Conservation (phyloP, 805 yeast genomes). For the Sugiyamaella smithiae region DNA sequence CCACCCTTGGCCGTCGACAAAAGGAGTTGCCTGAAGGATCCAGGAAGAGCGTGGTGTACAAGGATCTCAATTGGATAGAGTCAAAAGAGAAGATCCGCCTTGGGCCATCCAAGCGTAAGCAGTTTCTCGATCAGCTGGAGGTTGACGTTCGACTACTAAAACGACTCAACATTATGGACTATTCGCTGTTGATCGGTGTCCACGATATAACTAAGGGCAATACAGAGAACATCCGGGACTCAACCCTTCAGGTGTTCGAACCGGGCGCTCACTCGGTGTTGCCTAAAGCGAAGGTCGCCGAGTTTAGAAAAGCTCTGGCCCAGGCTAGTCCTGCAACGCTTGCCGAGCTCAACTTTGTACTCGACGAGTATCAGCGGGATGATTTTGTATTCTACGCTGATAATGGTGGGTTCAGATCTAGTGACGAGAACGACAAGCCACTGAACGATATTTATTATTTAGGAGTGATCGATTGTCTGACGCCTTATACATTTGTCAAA, state of each 20-base stretch:
- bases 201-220: conserved; percentile 70
- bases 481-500: conserved; percentile 58
- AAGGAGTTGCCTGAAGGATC: conserved; percentile 17
- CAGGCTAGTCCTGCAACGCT: conserved; percentile 35
- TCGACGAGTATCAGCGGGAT: conserved; percentile 19
- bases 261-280: conserved; percentile 27
- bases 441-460: conserved; percentile 72
- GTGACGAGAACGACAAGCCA: conserved; percentile 61
- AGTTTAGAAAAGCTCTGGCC: conserved; percentile 33
- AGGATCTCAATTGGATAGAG: conserved; percentile 88
- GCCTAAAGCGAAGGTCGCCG: conserved; percentile 30
- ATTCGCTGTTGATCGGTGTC: conserved; percentile 82
- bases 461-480: conserved; percentile 92
- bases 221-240: conserved; percentile 38
- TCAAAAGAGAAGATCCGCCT: conserved; percentile 60
- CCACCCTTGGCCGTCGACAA: conserved; percentile 70
- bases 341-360: conserved; percentile 30
- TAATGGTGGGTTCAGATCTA: conserved; percentile 81
- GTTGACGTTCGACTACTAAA: conserved; percentile 73
- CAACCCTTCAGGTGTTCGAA: conserved; percentile 35
- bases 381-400: conserved; percentile 64
- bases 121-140: conserved; percentile 65
- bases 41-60: conserved; percentile 49
- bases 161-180: conserved; percentile 88
- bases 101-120: conserved; percentile 64